Percentiles rank a stretch among this genome's conserved stretches.
Conservation (phyloP, 257 asterid genomes). For the Salvia rosmarinus region DNA sequence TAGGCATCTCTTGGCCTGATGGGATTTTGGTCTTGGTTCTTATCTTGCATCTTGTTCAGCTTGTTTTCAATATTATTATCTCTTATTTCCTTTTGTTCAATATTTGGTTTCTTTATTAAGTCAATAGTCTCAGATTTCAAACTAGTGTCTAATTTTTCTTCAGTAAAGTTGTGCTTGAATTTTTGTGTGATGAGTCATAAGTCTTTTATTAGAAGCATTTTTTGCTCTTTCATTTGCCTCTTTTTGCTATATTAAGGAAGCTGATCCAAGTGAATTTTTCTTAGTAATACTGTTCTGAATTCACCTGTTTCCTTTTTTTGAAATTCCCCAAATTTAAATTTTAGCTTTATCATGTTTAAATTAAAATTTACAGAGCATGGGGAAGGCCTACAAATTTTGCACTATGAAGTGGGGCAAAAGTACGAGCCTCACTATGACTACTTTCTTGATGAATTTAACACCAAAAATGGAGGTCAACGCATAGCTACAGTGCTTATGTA, state of each 20-base stretch:
- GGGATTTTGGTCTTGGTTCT: not conserved
- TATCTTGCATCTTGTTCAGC: not conserved
- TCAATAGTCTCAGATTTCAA: not conserved
- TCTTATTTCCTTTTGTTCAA: not conserved
- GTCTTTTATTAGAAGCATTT: not conserved
- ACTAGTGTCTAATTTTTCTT: not conserved
- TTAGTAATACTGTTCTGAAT: slow-evolving; percentile 11
- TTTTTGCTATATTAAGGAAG: slow-evolving; percentile 19
- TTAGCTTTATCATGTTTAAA: slow-evolving; percentile 27
- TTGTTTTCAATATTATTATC: not conserved
- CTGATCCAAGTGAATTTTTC: slow-evolving; percentile 16
- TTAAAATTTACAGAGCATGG: slow-evolving; percentile 68
- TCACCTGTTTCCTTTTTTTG: not conserved
- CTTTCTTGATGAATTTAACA: slow-evolving; percentile 76
- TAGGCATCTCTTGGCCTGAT: not conserved
- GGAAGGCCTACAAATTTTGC: slow-evolving; percentile 85
- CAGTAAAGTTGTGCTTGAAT: not conserved
- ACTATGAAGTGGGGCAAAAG: slow-evolving; percentile 88
- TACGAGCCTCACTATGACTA: slow-evolving; percentile 89
- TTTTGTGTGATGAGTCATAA: too few relatives aligned
- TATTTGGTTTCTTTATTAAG: not conserved
- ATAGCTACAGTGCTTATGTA: slow-evolving; percentile 90
- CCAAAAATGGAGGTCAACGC: slow-evolving; percentile 91
- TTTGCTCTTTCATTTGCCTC: not conserved
- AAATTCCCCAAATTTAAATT: slow-evolving; percentile 3